Conservation (phyloP, 2,329 filamentous ascomycete species). For the Teratosphaeria nubilosa region DNA sequence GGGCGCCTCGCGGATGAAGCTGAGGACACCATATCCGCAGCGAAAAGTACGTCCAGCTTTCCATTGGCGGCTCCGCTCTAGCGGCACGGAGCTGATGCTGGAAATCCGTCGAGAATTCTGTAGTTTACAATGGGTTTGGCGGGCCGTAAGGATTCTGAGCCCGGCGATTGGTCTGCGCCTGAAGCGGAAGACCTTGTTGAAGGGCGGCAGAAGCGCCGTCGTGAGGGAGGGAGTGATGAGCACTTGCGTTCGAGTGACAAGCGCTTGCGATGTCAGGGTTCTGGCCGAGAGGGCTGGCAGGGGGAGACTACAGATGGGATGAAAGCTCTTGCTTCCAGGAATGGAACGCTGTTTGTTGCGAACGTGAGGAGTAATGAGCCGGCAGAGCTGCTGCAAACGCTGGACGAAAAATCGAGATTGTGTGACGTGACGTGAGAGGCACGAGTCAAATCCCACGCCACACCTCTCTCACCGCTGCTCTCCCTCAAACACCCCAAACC, state of each 20-base stretch:
- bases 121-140: no score
- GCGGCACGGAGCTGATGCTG: no score
- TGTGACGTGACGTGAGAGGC: not conserved
- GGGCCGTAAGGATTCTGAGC: no score
- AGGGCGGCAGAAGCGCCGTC: not conserved
- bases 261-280: not conserved
- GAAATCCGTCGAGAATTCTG: no score
- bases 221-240: not conserved
- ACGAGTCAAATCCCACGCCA: not conserved
- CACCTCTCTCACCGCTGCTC: not conserved
- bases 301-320: not conserved
- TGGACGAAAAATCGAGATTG: not conserved
- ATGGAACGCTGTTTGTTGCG: no score
- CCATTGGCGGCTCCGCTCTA: no score
- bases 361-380: not conserved
- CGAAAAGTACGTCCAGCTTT: no score
- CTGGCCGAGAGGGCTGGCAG: not conserved
- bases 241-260: not conserved
- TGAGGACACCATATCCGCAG: no score
- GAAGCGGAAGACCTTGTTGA: no score
- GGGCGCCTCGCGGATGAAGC: no score
- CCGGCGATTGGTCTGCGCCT: no score
- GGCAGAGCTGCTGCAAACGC: not conserved
- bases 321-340: not conserved
- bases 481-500: constrained; percentile 35